Evolutionary conservation across 2,329 filamentous ascomycete genomes (phyloP).

Genomic region (Pseudogymnoascus sp.): DNA sequence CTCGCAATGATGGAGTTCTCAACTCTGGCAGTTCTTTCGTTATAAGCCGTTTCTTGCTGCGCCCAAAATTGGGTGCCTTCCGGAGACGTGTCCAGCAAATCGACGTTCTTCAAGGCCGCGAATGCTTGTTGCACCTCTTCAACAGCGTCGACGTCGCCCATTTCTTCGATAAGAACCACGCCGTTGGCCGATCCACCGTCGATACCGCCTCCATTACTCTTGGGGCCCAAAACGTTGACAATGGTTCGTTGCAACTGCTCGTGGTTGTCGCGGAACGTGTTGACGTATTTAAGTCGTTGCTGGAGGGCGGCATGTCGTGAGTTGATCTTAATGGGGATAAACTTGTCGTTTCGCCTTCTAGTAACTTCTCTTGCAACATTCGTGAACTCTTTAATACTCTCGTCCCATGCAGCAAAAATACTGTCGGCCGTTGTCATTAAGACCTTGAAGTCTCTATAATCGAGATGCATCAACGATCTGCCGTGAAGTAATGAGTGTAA

Average conservation of each 20-base stretch:
- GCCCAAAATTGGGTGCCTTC: constrained; percentile 91
- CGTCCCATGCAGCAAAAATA: constrained; percentile 91
- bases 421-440: constrained; percentile 77
- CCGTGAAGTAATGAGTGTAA: constrained; percentile 82
- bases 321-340: constrained; percentile 94
- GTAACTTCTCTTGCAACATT: constrained; percentile 95
- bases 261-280: constrained; percentile 91
- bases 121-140: constrained; percentile 95
- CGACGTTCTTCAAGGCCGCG: constrained; percentile 86
- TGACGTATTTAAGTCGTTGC: constrained; percentile 84
- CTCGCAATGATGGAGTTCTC: constrained; percentile 98
- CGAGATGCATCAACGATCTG: constrained; percentile 80
- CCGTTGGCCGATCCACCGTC: constrained; percentile 49
- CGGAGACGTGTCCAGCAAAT: constrained; percentile 83
- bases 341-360: constrained; percentile 88
- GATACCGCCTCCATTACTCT: constrained; percentile 47
- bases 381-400: constrained; percentile 94
- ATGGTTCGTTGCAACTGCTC: constrained; percentile 97
- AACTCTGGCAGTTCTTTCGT: constrained; percentile 91
- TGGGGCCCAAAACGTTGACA: constrained; percentile 85
- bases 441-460: constrained; percentile 80
- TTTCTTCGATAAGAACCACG: constrained; percentile 76
- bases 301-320: constrained; percentile 84
- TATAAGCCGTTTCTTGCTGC: constrained; percentile 90
- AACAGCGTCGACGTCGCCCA: constrained; percentile 93